A percentile compares a stretch with the other conserved stretches of the same genome.
phyloP scores from a whole-genome alignment of 2,329 filamentous ascomycete genomes.

The Waltergamsia citrina region DNA sequence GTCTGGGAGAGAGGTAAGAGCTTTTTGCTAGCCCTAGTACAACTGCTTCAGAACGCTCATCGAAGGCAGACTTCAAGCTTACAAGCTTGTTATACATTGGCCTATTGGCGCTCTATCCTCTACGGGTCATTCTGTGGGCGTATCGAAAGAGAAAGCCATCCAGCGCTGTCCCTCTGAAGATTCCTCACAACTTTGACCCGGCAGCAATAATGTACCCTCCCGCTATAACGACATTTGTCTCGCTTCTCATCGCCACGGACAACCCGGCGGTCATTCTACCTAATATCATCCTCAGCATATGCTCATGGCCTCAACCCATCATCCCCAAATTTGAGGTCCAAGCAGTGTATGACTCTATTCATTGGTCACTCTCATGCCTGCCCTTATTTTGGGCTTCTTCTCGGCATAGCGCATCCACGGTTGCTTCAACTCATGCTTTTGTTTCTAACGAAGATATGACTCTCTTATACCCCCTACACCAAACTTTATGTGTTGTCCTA shows the following conservation, averaged over 20 bases:
- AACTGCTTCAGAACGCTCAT: too few relatives aligned
- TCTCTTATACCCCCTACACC: conserved; percentile 75
- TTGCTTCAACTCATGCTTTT: conserved; percentile 9
- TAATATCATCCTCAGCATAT: conserved; percentile 74
- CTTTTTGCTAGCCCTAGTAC: not conserved
- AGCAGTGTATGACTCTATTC: conserved; percentile 54
- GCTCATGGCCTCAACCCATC: conserved; percentile 63
- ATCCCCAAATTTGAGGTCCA: conserved; percentile 54
- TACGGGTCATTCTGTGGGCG: conserved; percentile 44
- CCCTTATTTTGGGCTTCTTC: conserved; percentile 41
- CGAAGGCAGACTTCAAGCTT: conserved; percentile 36
- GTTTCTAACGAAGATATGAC: conserved; percentile 49
- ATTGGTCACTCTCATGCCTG: conserved; percentile 69
- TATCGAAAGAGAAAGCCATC: conserved; percentile 27
- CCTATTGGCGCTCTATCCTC: conserved; percentile 46
- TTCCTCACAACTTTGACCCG: conserved; percentile 79
- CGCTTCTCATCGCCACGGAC: conserved; percentile 60
- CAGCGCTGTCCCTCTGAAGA: conserved; percentile 29
- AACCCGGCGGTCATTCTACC: conserved; percentile 56
- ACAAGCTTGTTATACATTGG: conserved; percentile 22
- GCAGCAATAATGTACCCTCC: conserved; percentile 85
- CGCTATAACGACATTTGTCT: conserved; percentile 64
- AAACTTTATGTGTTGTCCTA: conserved; percentile 62
- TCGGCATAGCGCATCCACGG: not conserved
- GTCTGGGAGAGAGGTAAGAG: conserved; percentile 39